Percentiles rank a stretch among this genome's conserved stretches.
Evolutionary conservation across 2,329 filamentous ascomycete species (phyloP).

Genomic region (Monilinia aucupariae): DNA sequence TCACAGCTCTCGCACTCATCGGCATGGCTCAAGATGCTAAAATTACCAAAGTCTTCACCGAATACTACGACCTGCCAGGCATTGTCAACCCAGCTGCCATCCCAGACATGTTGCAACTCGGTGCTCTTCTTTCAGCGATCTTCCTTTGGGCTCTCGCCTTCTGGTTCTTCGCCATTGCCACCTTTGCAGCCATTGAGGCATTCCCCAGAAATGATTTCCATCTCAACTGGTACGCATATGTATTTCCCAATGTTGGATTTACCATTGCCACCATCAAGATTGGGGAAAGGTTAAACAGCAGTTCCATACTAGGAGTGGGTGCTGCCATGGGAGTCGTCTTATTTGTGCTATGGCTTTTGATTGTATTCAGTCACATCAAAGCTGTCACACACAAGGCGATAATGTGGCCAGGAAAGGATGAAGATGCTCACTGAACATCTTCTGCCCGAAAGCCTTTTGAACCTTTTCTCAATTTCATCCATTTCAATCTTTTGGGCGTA

Average conservation of each 20-base stretch:
- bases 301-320: conserved; percentile 43
- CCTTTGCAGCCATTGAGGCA: conserved; percentile 37
- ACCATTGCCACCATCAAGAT: conserved; percentile 52
- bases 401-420: conserved; percentile 37
- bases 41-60: conserved; percentile 23
- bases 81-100: conserved; percentile 40
- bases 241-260: conserved; percentile 58
- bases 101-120: conserved; percentile 35
- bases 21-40: conserved; percentile 56
- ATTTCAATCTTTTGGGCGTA: too few relatives aligned
- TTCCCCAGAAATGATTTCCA: conserved; percentile 48
- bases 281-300: conserved; percentile 44
- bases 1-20: conserved; percentile 64
- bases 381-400: conserved; percentile 34
- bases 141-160: conserved; percentile 60
- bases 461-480: too few relatives aligned
- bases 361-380: conserved; percentile 30
- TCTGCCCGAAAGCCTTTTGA: background rate
- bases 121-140: conserved; percentile 43
- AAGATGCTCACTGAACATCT: conserved; percentile 28
- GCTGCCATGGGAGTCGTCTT: conserved; percentile 48
- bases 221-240: conserved; percentile 59
- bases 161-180: conserved; percentile 48
- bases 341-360: conserved; percentile 31
- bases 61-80: conserved; percentile 29